Conservation (phyloP, 345 rosid genomes). For the Eucalyptus curtisii region DNA sequence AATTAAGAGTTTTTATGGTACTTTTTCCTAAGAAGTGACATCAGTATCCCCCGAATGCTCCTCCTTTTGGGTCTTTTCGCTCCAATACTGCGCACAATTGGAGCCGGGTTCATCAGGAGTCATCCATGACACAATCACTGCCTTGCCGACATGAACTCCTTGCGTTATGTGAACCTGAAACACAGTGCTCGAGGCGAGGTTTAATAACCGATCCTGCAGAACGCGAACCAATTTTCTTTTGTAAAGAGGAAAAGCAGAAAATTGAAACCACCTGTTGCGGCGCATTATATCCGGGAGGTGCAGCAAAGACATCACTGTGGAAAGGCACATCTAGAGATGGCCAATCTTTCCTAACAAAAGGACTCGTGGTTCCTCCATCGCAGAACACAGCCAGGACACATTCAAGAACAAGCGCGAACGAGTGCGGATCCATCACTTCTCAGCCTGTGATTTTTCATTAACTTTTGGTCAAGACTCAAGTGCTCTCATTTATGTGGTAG, state of each 20-base stretch:
- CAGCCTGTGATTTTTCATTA: neutral
- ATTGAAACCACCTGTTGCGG: constrained; percentile 21
- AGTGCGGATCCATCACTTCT: neutral
- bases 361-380: constrained; percentile 18
- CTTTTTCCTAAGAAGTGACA: neutral
- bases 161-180: constrained; percentile 30
- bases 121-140: constrained; percentile 29
- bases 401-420: neutral
- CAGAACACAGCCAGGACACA: neutral
- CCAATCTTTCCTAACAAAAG: constrained; percentile 16
- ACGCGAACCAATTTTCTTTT: neutral
- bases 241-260: neutral
- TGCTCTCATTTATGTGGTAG: neutral
- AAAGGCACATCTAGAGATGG: constrained; percentile 22
- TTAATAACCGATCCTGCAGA: neutral
- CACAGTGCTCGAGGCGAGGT: neutral
- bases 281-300: constrained; percentile 22
- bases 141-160: constrained; percentile 27
- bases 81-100: constrained; percentile 8
- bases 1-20: no score
- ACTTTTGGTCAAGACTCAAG: neutral
- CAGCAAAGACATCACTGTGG: constrained; percentile 17
- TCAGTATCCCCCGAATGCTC: neutral
- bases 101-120: constrained; percentile 3
- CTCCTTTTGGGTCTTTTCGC: neutral